Base-by-base conservation (phyloP, 2,329 filamentous ascomycete species). In the Colletotrichum sp. region DNA sequence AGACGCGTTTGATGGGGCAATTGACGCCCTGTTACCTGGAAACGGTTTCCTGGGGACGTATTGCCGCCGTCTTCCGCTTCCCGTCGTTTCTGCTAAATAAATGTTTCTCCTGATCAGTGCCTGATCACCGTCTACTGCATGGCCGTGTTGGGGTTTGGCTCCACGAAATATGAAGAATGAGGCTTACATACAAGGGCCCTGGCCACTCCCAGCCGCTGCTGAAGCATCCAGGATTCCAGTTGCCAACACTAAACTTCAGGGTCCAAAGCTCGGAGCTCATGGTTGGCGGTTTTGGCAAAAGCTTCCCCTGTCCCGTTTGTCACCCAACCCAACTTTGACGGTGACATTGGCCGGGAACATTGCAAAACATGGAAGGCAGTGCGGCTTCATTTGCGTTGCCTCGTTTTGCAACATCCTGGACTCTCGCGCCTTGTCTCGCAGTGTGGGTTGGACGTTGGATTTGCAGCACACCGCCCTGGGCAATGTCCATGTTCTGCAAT, bases 161-260 rank as follows among this genome's bases (percentile, higher is more conserved):
- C 36, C 71, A 63, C 36, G 65, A 49, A 59, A 29, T 44, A 13
- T 70, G 70, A 71, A 72, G 73, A 76, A 76, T 73, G 69, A 76
- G 73, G 73, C 73, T 72, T 75, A 68, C 73, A 29, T 68, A 22
- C 73, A 55, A 63, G 73, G 73, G 27, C 61, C 73, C 73, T 44
- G 39, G 25, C 63, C 30, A 72, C 4, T 55, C 73, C 73, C 27
- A 63, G 73, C 55, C 61, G 29, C 36, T 61, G 59, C 12, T 30
- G 32, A 22, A 63, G 68, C 69, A 52, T 34, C 39, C 32, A n/a
- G n/a, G n/a, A n/a, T n/a, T n/a, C n/a, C n/a, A 62, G 49, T 49
- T 27, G 30, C 25, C 34, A 72, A 68, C n/a, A 49, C 52, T 55
- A 29, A 69, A 30, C 13, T 64, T 64, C 63, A 66, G 63, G 63